phyloP scores from a whole-genome alignment of 1,139 yeast genomes.

The Hanseniaspora uvarum region DNA sequence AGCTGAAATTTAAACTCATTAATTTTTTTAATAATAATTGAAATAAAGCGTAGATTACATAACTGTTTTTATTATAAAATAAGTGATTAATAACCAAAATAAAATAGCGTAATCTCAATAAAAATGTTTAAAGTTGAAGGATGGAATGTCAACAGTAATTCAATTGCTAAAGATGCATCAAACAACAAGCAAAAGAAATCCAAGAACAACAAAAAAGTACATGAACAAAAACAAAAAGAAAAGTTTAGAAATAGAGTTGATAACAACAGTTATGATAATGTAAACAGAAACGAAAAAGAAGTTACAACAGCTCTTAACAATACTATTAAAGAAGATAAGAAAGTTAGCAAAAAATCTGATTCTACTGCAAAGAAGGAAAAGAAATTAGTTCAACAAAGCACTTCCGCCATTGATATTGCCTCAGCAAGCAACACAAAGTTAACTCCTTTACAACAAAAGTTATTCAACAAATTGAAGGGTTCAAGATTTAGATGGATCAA shows the following conservation, averaged over 20 bases:
- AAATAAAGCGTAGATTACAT: too few relatives aligned
- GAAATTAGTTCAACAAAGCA: neutral
- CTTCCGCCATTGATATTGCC: neutral
- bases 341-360: neutral
- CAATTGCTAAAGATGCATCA: slow-evolving; percentile 12
- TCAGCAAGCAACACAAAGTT: slow-evolving; percentile 34
- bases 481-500: slow-evolving; percentile 96
- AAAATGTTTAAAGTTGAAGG: slow-evolving; percentile 16
- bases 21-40: neutral
- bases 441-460: slow-evolving; percentile 87
- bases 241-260: neutral
- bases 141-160: slow-evolving; percentile 12
- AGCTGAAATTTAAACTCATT: too few relatives aligned
- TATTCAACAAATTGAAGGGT: slow-evolving; percentile 90
- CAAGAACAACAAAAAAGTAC: slow-evolving; percentile 13
- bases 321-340: neutral
- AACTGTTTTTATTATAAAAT: too few relatives aligned
- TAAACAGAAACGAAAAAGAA: neutral
- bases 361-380: neutral
- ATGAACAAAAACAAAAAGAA: slow-evolving; percentile 5
- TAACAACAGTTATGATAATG: neutral
- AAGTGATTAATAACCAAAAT: too few relatives aligned
- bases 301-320: neutral
- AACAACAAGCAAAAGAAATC: slow-evolving; percentile 9
- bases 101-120: neutral